Evolutionary conservation across 768 basidiomycete genomes (phyloP).

Genomic region (Russula earlei): DNA sequence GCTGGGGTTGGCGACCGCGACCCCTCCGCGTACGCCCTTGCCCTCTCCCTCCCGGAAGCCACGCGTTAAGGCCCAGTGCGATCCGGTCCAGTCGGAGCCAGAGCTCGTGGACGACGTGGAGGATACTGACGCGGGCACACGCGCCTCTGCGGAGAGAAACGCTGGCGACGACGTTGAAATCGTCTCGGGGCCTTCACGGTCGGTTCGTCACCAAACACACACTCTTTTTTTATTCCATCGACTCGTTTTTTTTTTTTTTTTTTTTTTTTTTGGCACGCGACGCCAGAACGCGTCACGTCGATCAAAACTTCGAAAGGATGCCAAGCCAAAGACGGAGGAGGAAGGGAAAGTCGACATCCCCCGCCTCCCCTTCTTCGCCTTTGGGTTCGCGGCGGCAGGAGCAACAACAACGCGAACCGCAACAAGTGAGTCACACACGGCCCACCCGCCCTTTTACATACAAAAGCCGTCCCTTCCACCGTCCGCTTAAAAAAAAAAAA

Average conservation of each 20-base stretch:
- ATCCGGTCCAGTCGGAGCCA: neutral
- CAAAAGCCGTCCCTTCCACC: no score
- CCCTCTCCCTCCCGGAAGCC: neutral
- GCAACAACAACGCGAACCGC: no score
- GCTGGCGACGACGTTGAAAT: slow-evolving; percentile 9
- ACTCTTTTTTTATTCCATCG: no score
- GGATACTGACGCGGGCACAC: neutral
- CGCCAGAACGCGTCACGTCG: neutral
- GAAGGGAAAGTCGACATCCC: neutral
- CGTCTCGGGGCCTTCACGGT: neutral
- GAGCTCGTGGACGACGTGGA: no score
- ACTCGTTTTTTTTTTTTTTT: neutral
- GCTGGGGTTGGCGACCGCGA: neutral
- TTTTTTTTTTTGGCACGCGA: no score
- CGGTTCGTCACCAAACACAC: neutral
- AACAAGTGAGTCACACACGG: no score
- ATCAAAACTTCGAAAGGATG: neutral
- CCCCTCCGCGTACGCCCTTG: neutral
- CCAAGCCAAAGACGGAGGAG: neutral
- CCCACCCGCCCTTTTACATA: no score
- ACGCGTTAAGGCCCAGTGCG: neutral
- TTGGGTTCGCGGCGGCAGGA: neutral
- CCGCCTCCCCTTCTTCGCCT: neutral
- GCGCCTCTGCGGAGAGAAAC: neutral
- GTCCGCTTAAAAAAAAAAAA: no score